Percentiles rank a stretch among this genome's conserved stretches.
phyloP scores from a whole-genome alignment of 768 basidiomycete genomes.

The Tricholoma matsutake region DNA sequence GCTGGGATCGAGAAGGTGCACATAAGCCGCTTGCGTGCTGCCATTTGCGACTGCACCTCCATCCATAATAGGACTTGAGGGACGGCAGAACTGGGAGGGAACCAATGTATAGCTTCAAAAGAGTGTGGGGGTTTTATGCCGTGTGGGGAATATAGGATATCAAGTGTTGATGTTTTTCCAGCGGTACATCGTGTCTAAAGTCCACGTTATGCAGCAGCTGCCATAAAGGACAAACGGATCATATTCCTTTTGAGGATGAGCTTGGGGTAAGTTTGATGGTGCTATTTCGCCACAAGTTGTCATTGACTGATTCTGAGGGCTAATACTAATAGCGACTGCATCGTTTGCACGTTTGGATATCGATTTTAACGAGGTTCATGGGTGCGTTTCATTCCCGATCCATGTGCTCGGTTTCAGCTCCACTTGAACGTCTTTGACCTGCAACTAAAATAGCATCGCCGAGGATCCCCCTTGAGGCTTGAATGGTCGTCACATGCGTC shows the following conservation, averaged over 20 bases:
- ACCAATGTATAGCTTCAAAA: conserved; percentile 26
- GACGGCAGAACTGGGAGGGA: conserved; percentile 24
- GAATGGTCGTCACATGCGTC: not conserved
- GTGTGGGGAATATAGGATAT: conserved; percentile 9
- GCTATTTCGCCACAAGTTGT: not conserved
- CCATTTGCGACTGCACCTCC: conserved; percentile 43
- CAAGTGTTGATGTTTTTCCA: conserved; percentile 36
- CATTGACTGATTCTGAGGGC: no score
- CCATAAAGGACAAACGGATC: not conserved
- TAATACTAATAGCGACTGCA: not conserved
- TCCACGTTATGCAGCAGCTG: not conserved
- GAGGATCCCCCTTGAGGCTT: not conserved
- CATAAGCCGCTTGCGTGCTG: conserved; percentile 35
- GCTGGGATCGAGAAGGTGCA: conserved; percentile 58
- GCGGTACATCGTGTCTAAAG: conserved; percentile 34
- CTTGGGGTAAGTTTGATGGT: not conserved
- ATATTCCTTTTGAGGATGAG: conserved; percentile 6
- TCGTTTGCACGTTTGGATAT: not conserved
- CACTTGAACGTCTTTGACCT: not conserved
- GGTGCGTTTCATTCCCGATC: not conserved
- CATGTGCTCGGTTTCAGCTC: not conserved
- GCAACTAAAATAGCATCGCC: not conserved
- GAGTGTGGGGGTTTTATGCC: conserved; percentile 29
- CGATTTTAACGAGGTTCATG: not conserved
- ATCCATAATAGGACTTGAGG: conserved; percentile 44